Evolutionary conservation across 2,329 filamentous ascomycete species (phyloP).

Genomic region (Fusarium sp.): DNA sequence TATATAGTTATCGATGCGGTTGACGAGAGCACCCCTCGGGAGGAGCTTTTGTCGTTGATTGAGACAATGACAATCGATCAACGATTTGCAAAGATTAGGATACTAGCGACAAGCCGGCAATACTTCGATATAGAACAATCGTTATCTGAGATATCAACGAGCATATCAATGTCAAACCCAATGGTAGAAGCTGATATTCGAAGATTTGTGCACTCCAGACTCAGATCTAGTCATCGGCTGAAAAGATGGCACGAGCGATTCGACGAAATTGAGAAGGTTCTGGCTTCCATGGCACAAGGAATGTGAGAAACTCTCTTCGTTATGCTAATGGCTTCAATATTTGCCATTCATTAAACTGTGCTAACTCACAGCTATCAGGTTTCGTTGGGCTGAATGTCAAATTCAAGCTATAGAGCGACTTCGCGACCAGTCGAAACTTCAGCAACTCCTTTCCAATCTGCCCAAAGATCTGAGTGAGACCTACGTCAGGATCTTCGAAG

Average conservation of each 20-base stretch:
- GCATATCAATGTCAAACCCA: neutral
- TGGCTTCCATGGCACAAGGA: neutral
- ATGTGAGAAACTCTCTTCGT: neutral
- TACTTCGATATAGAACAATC: neutral
- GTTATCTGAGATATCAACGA: neutral
- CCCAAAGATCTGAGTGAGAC: neutral
- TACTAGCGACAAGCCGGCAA: neutral
- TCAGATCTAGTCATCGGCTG: neutral
- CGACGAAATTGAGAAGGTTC: neutral
- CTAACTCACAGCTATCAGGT: neutral
- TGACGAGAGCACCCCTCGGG: neutral
- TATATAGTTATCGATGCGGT: neutral
- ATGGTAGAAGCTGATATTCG: neutral
- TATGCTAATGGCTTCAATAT: accelerated
- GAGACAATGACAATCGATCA: neutral
- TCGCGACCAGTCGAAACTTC: neutral
- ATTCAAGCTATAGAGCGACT: neutral
- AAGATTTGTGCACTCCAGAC: neutral
- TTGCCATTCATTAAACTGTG: accelerated
- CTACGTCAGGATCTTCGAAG: neutral
- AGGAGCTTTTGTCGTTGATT: neutral
- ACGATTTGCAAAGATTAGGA: neutral
- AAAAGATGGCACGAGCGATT: neutral
- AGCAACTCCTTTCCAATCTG: neutral
- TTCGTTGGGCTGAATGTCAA: neutral